phyloP scores from a whole-genome alignment of 306 rosid species.

The Bauhinia variegata region DNA sequence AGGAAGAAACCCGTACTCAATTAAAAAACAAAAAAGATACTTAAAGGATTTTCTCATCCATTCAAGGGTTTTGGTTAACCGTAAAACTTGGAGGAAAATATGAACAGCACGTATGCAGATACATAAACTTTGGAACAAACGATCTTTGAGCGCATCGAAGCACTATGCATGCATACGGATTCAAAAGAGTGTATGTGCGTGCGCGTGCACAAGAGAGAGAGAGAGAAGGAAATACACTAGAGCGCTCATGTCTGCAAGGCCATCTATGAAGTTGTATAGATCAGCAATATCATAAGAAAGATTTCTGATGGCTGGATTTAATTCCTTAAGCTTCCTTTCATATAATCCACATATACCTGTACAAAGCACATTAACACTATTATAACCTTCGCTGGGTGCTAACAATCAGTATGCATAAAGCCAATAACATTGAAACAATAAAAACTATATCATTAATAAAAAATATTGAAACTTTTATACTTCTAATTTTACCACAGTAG shows the following conservation, averaged over 20 bases:
- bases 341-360: slow-evolving; percentile 91
- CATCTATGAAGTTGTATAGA: slow-evolving; percentile 95
- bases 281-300: slow-evolving; percentile 84
- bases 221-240: slow-evolving; percentile 72
- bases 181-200: not conserved
- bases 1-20: too few relatives aligned
- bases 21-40: too few relatives aligned
- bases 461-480: slow-evolving; percentile 7
- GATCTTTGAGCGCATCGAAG: slow-evolving; percentile 11
- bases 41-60: too few relatives aligned
- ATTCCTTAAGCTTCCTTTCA: slow-evolving; percentile 95
- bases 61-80: too few relatives aligned
- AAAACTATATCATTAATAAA: not conserved
- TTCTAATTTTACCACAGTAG: not conserved
- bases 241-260: slow-evolving; percentile 97
- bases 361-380: slow-evolving; percentile 21
- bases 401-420: slow-evolving; percentile 13
- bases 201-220: slow-evolving; percentile 11
- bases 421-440: not conserved
- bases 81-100: not conserved
- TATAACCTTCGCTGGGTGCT: slow-evolving; percentile 31
- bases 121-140: slow-evolving; percentile 6
- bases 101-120: slow-evolving; percentile 6
- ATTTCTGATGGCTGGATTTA: slow-evolving; percentile 85
- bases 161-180: not conserved